Evolutionary conservation across 495 filamentous ascomycete genomes (phyloP), one percentile per base, ranked within the genome.

Genomic region (Venustampulla echinocandica): DNA sequence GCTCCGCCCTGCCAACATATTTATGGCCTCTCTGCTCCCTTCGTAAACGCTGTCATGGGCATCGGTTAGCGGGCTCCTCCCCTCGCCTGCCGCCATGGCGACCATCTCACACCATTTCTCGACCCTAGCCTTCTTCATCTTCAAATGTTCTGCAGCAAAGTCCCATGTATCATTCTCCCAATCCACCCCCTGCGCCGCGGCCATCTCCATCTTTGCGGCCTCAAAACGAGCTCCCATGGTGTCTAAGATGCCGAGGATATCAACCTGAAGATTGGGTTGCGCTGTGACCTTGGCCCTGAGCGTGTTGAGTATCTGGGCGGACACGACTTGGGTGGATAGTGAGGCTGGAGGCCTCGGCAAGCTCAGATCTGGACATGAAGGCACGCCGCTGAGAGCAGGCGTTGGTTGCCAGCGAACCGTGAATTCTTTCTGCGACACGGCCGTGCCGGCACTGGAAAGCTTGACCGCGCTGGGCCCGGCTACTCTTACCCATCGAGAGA

Each of bases 401-500:
- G 33, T 44, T 15, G 15, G 36, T 14, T 24, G 46, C 20, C 6
- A 20, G 32, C 33, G n/a, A 30, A 30, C 27, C 27, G 27, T 30
- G 27, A 30, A 30, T 30, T 30, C 27, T 30, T 30, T 30, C 21
- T 35, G 36, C 22, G n/a, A 40, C 21, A 34, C 9, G 10, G 10
- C 10, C 17, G 27, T 39, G 32, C 32, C 17, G 50, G 45, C 35
- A 28, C 37, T 27, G 28, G 14, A 28, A 19, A 15, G 38, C 18
- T 34, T 40, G 41, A 19, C 17, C 18, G n/a, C 37, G 17, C 9
- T 15, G 28, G 27, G 20, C 3, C 44, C 15, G 43, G 34, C 23
- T 30, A 46, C 9, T 22, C 30, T 63, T 24, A 54, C 61, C 63
- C 64, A 65, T 18, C 63, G 61, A 17, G 60, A 47, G n/a, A 69